Evolutionary conservation across 1,284 basidiomycete genomes (phyloP), one percentile per base, ranked within the genome.

Genomic region (Rhizoctonia solani): DNA sequence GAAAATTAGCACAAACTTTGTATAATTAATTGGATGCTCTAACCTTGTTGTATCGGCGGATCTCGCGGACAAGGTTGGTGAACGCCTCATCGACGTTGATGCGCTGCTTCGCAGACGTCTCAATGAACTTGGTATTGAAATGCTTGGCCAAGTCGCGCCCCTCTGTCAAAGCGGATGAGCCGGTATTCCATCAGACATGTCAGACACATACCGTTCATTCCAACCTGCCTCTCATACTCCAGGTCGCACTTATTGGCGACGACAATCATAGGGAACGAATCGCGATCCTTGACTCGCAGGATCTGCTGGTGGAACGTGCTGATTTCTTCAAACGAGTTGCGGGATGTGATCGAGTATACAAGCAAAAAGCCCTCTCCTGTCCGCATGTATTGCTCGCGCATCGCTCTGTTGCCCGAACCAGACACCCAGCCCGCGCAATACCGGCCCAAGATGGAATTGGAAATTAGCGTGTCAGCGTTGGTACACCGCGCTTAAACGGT

Each of bases 51-150:
- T 95, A 98, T 76, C 90, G 89, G 73, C 97, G 85, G 74, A 99
- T 99, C 78, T 98, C 95, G 54, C 95, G 88, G 41, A 99, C 97
- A 68, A 99, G 89, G 72, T 93, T 91, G 76, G 86, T 89, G 81
- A 99, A 99, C n/a, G 95, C 94, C 80, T 99, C 96, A 75, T 99
- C 97, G 61, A 99, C 97, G 75, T 98, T 98, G 79, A 98, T 93
- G 54, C 97, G 85, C 76, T 97, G 93, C 82, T 99, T 99, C 63
- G 97, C 97, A 23, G 96, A 98, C 1, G 97, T 98, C 80, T 99
- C 97, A 72, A 99, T 95, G 79, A 97, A 99, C 74, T 90, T 92
- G 81, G 95, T 98, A 56, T 90, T 91, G 76, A 98, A 97, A 76
- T 95, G 93, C 78, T 94, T 95, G 1, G 97, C 96, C 68, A 99